phyloP scores from a whole-genome alignment of 1,139 yeast genomes.

The Yamadazyma dushanensis region DNA sequence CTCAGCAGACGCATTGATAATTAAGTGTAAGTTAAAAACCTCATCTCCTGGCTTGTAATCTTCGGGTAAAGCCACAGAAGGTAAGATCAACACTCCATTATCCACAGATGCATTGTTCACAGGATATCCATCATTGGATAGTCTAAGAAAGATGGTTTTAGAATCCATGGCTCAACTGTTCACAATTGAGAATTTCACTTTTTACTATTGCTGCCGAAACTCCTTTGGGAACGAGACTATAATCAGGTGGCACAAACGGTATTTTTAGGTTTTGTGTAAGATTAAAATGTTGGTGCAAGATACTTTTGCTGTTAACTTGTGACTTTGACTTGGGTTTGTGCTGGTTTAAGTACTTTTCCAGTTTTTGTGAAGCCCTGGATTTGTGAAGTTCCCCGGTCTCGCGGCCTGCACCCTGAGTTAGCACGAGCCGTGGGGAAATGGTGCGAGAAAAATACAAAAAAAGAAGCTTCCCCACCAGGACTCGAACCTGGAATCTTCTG shows the following conservation, averaged over 20 bases:
- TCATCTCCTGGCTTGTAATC: slow-evolving; percentile 41
- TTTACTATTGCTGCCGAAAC: not conserved
- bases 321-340: too few relatives aligned
- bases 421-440: not conserved
- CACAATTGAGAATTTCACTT: not conserved
- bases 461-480: slow-evolving; percentile 89
- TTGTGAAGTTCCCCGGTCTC: not conserved
- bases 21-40: slow-evolving; percentile 57
- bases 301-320: too few relatives aligned
- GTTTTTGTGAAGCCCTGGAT: too few relatives aligned
- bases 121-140: slow-evolving; percentile 60
- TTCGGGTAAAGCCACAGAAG: slow-evolving; percentile 52
- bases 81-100: slow-evolving; percentile 66
- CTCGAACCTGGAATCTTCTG: slow-evolving; percentile 95
- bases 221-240: not conserved
- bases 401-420: slow-evolving; percentile 1
- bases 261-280: not conserved
- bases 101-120: slow-evolving; percentile 41
- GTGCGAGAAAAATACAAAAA: slow-evolving; percentile 15
- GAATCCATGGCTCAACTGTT: slow-evolving; percentile 1
- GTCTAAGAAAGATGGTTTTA: slow-evolving; percentile 44
- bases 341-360: too few relatives aligned
- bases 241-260: not conserved
- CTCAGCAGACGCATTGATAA: slow-evolving; percentile 72
- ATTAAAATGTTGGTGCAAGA: not conserved